phyloP scores from a whole-genome alignment of 2,329 filamentous ascomycete species.

The Cordyceps cicadae region DNA sequence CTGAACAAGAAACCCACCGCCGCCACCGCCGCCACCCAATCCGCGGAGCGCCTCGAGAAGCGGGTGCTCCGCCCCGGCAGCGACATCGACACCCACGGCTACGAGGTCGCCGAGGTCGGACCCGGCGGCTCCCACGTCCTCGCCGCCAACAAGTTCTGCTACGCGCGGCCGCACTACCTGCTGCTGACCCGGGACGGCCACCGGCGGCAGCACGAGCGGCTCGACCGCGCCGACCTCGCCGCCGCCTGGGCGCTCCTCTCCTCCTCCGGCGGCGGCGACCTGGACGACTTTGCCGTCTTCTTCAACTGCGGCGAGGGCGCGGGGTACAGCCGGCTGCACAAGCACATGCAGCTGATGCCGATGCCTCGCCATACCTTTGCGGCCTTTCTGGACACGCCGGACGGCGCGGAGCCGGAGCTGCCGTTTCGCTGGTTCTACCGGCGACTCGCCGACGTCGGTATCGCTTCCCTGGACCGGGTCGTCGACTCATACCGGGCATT shows the following conservation, averaged over 20 bases:
- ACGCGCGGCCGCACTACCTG: slow-evolving; percentile 38
- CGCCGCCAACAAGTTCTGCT: slow-evolving; percentile 40
- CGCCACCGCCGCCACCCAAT: neutral
- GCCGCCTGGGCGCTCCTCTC: slow-evolving; percentile 27
- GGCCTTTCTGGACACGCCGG: slow-evolving; percentile 18
- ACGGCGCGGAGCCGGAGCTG: slow-evolving; percentile 14
- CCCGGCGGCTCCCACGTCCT: slow-evolving; percentile 36
- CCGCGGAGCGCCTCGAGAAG: neutral
- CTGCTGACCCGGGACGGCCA: slow-evolving; percentile 39
- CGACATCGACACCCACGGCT: slow-evolving; percentile 33
- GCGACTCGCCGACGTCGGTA: neutral
- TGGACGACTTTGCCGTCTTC: slow-evolving; percentile 29
- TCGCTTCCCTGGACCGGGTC: slow-evolving; percentile 9
- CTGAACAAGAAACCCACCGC: slow-evolving; percentile 12
- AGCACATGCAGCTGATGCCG: slow-evolving; percentile 39
- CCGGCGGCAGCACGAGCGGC: slow-evolving; percentile 35
- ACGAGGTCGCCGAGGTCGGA: slow-evolving; percentile 32
- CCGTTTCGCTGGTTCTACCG: slow-evolving; percentile 29
- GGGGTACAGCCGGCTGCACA: slow-evolving; percentile 40
- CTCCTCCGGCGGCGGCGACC: slow-evolving; percentile 17
- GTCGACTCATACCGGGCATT: slow-evolving; percentile 20
- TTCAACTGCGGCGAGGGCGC: slow-evolving; percentile 38
- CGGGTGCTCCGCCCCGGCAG: slow-evolving; percentile 25
- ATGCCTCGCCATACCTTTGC: slow-evolving; percentile 20
- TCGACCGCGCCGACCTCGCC: slow-evolving; percentile 31